Conservation (phyloP, 306 rosid genomes). For the Vigna hirtella region DNA sequence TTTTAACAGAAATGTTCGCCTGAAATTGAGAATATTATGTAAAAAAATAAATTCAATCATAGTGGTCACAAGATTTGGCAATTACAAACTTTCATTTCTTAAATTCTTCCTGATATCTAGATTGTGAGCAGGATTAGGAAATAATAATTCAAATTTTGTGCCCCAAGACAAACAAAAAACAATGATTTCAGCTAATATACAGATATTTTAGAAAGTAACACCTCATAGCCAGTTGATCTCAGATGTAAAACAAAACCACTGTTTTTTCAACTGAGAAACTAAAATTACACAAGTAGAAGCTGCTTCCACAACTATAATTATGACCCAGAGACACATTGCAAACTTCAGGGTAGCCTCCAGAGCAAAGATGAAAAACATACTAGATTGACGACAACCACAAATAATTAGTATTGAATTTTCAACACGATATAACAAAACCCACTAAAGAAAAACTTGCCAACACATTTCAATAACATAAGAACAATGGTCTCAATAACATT, state of each 20-base stretch:
- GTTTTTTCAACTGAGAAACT: slow-evolving; percentile 19
- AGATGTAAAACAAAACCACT: not conserved
- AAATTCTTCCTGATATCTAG: slow-evolving; percentile 5
- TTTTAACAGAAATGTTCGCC: slow-evolving; percentile 3
- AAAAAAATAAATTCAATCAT: not conserved
- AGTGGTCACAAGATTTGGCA: not conserved
- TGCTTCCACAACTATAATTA: slow-evolving; percentile 9
- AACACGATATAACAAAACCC: not conserved
- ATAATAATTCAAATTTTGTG: slow-evolving; percentile 1
- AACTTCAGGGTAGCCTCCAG: slow-evolving; percentile 21
- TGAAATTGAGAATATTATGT: not conserved
- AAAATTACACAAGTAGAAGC: slow-evolving; percentile 3
- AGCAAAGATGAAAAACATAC: slow-evolving; percentile 24
- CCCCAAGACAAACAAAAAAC: not conserved
- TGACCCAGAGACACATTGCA: not conserved
- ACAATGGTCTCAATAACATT: slow-evolving; percentile 35
- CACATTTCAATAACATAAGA: slow-evolving; percentile 29
- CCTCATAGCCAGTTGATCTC: not conserved
- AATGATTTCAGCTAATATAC: not conserved
- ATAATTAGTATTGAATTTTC: slow-evolving; percentile 19
- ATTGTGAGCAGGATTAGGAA: not conserved
- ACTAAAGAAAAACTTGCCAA: not conserved
- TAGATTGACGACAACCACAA: slow-evolving; percentile 19
- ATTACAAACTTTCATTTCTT: not conserved
- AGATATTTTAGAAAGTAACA: slow-evolving; percentile 3